Evolutionary conservation across 768 basidiomycete genomes (phyloP).

Genomic region (Myochromella boudieri): DNA sequence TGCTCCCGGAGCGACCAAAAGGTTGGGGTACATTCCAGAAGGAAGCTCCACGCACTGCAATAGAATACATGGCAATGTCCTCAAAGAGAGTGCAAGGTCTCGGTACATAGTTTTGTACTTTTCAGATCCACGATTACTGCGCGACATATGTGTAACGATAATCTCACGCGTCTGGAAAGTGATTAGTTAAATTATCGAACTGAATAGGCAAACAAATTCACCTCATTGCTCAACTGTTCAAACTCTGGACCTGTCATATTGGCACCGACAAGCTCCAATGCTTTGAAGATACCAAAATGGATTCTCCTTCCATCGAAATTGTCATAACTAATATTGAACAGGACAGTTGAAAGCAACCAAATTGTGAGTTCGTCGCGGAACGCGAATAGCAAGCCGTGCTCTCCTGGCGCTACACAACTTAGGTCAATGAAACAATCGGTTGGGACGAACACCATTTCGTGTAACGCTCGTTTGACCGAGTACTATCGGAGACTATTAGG

Average conservation of each 20-base stretch:
- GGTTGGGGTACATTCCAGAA: background rate
- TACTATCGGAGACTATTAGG: background rate
- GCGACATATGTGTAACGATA: slow-evolving; percentile 8
- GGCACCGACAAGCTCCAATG: slow-evolving; percentile 4
- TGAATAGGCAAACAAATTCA: background rate
- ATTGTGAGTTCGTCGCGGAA: slow-evolving; percentile 16
- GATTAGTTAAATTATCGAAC: background rate
- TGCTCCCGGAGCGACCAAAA: too few species aligned
- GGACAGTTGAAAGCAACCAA: slow-evolving; percentile 10
- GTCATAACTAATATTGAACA: slow-evolving; percentile 11
- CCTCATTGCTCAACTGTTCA: background rate
- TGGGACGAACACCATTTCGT: slow-evolving; percentile 16
- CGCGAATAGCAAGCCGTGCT: slow-evolving; percentile 15
- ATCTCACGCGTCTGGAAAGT: slow-evolving; percentile 9
- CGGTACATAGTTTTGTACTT: background rate
- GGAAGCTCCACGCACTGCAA: slow-evolving; percentile 9
- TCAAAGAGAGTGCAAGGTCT: slow-evolving; percentile 2
- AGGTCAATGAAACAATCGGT: slow-evolving; percentile 11
- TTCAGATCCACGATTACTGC: slow-evolving; percentile 6
- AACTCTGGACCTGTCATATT: slow-evolving; percentile 17
- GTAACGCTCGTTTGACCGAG: background rate
- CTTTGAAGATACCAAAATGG: slow-evolving; percentile 10
- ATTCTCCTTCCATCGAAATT: background rate
- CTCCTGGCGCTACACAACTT: slow-evolving; percentile 9
- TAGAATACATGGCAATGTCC: slow-evolving; percentile 9